Percentiles rank a stretch among this genome's conserved stretches.
Evolutionary conservation across 495 filamentous ascomycete genomes (phyloP).

Genomic region (Podospora sp.): DNA sequence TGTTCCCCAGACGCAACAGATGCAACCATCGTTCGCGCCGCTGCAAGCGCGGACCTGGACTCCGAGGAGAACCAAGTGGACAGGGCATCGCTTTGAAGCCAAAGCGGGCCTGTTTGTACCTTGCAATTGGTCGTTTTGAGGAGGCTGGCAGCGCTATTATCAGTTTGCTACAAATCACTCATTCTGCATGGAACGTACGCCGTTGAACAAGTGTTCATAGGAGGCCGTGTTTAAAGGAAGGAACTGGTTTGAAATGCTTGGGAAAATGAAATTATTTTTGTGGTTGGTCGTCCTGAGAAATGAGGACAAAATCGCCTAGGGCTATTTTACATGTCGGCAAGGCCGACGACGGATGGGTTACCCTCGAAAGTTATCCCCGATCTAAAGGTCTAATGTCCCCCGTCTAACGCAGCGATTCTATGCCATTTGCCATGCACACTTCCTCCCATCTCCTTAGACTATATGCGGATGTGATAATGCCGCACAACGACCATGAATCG

Average conservation of each 20-base stretch:
- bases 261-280: constrained; percentile 19
- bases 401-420: constrained; percentile 42
- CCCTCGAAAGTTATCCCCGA: constrained; percentile 35
- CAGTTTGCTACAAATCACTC: background rate
- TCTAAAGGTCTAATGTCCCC: constrained; percentile 42
- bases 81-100: constrained; percentile 9
- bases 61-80: background rate
- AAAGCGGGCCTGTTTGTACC: background rate
- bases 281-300: constrained; percentile 21
- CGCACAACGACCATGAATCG: constrained; percentile 29
- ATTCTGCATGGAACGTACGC: background rate
- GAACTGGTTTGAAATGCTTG: background rate
- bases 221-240: background rate
- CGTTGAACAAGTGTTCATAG: constrained; percentile 6
- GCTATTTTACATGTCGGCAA: constrained; percentile 39
- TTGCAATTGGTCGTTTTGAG: background rate
- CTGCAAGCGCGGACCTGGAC: background rate
- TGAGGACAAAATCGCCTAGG: constrained; percentile 32
- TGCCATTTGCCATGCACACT: constrained; percentile 39
- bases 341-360: constrained; percentile 35
- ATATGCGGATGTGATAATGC: constrained; percentile 27
- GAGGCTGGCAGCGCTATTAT: background rate
- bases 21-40: background rate
- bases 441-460: constrained; percentile 28
- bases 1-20: background rate